Evolutionary conservation across 768 basidiomycete species (phyloP).

Genomic region (Suillus alpinus): DNA sequence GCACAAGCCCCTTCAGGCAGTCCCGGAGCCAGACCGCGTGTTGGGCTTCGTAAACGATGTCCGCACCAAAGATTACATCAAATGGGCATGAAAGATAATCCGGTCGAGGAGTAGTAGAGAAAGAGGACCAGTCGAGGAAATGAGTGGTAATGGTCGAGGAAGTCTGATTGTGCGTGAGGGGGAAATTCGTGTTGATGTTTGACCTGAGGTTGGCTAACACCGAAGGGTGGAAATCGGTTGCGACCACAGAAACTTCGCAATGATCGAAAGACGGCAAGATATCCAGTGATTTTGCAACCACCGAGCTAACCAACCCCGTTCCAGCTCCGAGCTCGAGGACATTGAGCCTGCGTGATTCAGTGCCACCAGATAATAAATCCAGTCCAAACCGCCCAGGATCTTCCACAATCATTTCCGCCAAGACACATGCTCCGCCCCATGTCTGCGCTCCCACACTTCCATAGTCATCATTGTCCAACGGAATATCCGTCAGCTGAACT

Average conservation of each 20-base stretch:
- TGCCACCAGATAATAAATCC: neutral
- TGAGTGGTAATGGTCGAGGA: constrained; percentile 19
- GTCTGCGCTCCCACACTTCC: constrained; percentile 81
- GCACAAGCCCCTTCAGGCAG: constrained; percentile 39
- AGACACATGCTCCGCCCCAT: constrained; percentile 82
- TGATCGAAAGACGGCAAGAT: neutral
- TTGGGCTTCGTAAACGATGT: constrained; percentile 50
- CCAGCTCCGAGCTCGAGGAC: constrained; percentile 58
- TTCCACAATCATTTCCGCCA: constrained; percentile 70
- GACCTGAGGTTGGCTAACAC: constrained; percentile 44
- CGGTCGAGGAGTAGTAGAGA: constrained; percentile 12
- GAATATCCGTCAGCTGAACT: constrained; percentile 60
- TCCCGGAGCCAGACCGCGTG: constrained; percentile 47
- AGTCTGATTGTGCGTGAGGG: constrained; percentile 1
- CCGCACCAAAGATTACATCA: constrained; percentile 51
- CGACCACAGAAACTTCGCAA: constrained; percentile 29
- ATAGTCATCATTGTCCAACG: constrained; percentile 66
- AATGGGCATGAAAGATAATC: constrained; percentile 34
- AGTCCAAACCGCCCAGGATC: constrained; percentile 52
- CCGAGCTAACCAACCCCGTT: constrained; percentile 51
- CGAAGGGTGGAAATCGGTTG: constrained; percentile 45
- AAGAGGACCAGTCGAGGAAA: constrained; percentile 40
- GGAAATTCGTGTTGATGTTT: constrained; percentile 42
- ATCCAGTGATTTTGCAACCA: constrained; percentile 33
- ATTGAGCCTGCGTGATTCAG: constrained; percentile 22